phyloP scores from a whole-genome alignment of 495 filamentous ascomycete species.

The Penicillium soppii region DNA sequence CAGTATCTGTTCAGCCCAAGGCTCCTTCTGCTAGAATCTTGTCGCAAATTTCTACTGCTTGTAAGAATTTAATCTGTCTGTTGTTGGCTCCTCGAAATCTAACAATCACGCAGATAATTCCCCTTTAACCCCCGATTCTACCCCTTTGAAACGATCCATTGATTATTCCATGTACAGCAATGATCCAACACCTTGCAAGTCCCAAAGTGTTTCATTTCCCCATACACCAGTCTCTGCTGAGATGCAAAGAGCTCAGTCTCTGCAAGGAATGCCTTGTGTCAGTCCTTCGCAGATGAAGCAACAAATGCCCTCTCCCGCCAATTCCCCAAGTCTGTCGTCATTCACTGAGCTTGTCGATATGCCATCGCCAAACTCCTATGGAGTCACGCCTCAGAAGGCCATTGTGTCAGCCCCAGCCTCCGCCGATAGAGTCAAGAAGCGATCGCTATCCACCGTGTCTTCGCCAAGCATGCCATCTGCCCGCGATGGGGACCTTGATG shows the following conservation, averaged over 20 bases:
- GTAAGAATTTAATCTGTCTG: slow-evolving; percentile 10
- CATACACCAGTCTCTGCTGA: slow-evolving; percentile 34
- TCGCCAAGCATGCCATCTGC: slow-evolving; percentile 38
- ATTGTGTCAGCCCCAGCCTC: slow-evolving; percentile 30
- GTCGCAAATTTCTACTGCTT: slow-evolving; percentile 55
- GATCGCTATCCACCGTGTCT: slow-evolving; percentile 12
- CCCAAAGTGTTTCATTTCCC: slow-evolving; percentile 34
- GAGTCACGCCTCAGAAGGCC: slow-evolving; percentile 26
- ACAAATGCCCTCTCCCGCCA: slow-evolving; percentile 51
- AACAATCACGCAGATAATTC: slow-evolving; percentile 35
- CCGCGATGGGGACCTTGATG: slow-evolving; percentile 46
- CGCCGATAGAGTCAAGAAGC: slow-evolving; percentile 12
- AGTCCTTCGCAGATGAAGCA: slow-evolving; percentile 35
- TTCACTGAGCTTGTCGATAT: slow-evolving; percentile 49
- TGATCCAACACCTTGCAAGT: slow-evolving; percentile 35
- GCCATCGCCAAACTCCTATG: slow-evolving; percentile 33
- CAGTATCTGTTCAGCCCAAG: slow-evolving; percentile 42
- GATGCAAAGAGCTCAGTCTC: slow-evolving; percentile 50
- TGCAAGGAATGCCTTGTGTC: slow-evolving; percentile 41
- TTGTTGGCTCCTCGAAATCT: neutral
- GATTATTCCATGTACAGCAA: slow-evolving; percentile 37
- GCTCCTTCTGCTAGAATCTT: slow-evolving; percentile 36
- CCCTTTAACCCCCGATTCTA: slow-evolving; percentile 50
- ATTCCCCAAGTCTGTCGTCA: slow-evolving; percentile 46
- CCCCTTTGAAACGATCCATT: slow-evolving; percentile 44